Evolutionary conservation across 2,329 filamentous ascomycete genomes (phyloP).

Genomic region (Aspergillus sp.): DNA sequence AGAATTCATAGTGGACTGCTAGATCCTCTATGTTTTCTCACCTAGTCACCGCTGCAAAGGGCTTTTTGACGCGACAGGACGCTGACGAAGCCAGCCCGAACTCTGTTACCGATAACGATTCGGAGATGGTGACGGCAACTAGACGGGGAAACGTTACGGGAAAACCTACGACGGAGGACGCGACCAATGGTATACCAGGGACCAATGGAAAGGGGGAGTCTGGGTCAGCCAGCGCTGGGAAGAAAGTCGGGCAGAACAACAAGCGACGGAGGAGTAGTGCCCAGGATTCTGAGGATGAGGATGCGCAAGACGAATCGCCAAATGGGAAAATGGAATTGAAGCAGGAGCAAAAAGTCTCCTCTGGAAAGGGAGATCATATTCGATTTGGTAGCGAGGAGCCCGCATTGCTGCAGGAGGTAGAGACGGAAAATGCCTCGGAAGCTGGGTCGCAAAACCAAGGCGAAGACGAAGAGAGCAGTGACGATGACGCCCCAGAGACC

Average conservation of each 20-base stretch:
- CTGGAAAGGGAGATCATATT: constrained; percentile 23
- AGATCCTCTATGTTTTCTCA: constrained; percentile 35
- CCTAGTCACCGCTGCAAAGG: constrained; percentile 35
- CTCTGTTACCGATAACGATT: constrained; percentile 8
- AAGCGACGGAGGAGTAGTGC: constrained; percentile 29
- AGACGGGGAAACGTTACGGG: constrained; percentile 18
- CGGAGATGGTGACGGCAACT: constrained; percentile 30
- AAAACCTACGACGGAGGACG: constrained; percentile 7
- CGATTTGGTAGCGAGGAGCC: constrained; percentile 38
- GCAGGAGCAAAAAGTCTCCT: constrained; percentile 10
- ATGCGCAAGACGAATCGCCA: constrained; percentile 8
- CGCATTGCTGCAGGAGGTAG: constrained; percentile 12
- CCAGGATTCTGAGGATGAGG: constrained; percentile 11
- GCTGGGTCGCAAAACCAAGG: constrained; percentile 10
- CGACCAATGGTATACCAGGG: constrained; percentile 7
- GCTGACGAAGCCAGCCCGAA: constrained; percentile 12
- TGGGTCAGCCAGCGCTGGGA: constrained; percentile 12
- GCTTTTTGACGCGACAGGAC: constrained; percentile 30
- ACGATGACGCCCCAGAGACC: constrained; percentile 35
- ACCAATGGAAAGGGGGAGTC: constrained; percentile 30
- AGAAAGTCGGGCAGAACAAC: constrained; percentile 18
- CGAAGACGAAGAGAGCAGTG: constrained; percentile 23
- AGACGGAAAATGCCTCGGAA: constrained; percentile 13
- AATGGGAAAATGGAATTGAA: constrained; percentile 7
- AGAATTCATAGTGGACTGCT: constrained; percentile 3